Base-by-base conservation (phyloP, 768 basidiomycete genomes). In the Cytidiella melzeri region DNA sequence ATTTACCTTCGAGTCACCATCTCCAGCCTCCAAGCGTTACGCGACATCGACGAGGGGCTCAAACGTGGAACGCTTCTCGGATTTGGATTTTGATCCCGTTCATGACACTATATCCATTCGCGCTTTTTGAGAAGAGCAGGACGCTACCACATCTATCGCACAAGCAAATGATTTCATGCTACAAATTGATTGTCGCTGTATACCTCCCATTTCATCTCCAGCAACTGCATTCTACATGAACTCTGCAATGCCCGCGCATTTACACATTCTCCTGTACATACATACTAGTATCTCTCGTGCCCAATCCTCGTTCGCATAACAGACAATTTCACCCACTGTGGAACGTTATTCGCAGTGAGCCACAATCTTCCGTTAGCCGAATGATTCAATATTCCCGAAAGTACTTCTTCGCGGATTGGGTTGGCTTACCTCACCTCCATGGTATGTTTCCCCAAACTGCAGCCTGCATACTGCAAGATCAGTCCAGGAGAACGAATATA, bases 1-100 rank as follows among this genome's bases (percentile, higher is more conserved):
- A 3, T 90, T 90, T 62, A 89, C 87, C 3, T 90, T 90, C 68
- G 76, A 81, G 13, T 83, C 85, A 1, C 87, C 87, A 5, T 83
- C 83, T 1, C 80, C 78, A 9, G 71, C 78, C 1, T 73, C 76
- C 45, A 68, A 76, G 50, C 80, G 80, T 48, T 75, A 75, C 66
- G 74, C 56, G 2, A 45, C 59, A 12, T 44, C 60, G 4, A 20
- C 53, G 57, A 5, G 54, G 43, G 36, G 43, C 0, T 56, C 55
- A n/a, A 55, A 57, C 43, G 58, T 55, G 3, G 54, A 60, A 13
- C 59, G 50, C 25, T 58, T 56, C 52, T 48, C 56, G 3, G 56
- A 60, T 26, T 38, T 48, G 13, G 54, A 39, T 11, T 45, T 55
- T 24, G 49, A 25, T 50, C 34, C 28, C 41, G 21, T 13, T n/a